Base-by-base conservation (phyloP, 2,329 filamentous ascomycete genomes). In the Botrytis sinoallii region DNA sequence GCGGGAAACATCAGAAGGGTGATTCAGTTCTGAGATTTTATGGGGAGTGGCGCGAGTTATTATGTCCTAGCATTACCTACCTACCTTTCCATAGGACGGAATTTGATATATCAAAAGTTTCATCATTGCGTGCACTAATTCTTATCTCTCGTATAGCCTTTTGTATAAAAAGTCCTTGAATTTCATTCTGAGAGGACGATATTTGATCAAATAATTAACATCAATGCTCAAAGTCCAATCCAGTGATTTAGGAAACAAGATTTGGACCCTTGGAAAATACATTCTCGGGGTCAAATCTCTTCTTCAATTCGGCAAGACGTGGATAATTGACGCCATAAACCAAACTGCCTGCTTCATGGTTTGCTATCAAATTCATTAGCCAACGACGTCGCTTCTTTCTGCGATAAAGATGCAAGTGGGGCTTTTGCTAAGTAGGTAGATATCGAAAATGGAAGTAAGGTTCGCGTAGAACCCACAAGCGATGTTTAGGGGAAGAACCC, bases 271-370 rank as follows among this genome's bases (percentile, higher is more conserved):
- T 73, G 20, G 66, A 61, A 63, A 73, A 73, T 16, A 73, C 8
- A 44, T 73, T 73, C 66, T 73, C 71, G 22, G 77, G 76, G 74
- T 78, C 77, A 64, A 77, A 78, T 48, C 77, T 76, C 44, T 63
- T 74, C 73, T 78, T 77, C 59, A 77, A 35, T 55, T 75, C 73
- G n/a, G 72, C 75, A 69, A 78, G 57, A 20, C 75, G 75, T 7
- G 61, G 73, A 22, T 74, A 73, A 29, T 78, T 78, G 20, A 74
- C 73, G 22, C 77, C 76, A 69, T 74, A 77, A 29, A 74, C 64
- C 69, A 75, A 32, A 64, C 59, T 29, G 38, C 70, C 66, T 70
- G 66, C 59, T 75, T 76, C 22, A 55, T 74, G 71, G 72, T 75
- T 40, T 75, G 61, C 70, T 73, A 66, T 22, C 48, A 29, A 32